Evolutionary conservation across 495 filamentous ascomycete species (phyloP), one percentile per base, ranked within the genome.

Genomic region (Tetracladium setigerum): DNA sequence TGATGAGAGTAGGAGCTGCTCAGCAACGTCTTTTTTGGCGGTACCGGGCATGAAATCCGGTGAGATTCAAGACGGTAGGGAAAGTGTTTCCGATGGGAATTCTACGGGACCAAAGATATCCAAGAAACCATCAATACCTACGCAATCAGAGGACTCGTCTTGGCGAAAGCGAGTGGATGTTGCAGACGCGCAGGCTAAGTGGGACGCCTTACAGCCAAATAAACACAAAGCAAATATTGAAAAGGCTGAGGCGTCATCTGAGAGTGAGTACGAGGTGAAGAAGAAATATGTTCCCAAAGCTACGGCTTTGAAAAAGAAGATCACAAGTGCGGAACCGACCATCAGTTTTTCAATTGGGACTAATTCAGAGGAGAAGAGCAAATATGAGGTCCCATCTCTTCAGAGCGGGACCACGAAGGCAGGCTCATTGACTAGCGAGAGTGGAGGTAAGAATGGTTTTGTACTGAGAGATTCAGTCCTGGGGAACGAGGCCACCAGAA

Each of bases 261-360:
- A 37, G 76, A 84, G 38, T 78, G 84, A 42, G 86, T 83, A 0
- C 82, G 87, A 53, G 80, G 75, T 44, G 81, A 83, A 55, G 71
- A 77, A 17, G 77, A 81, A 18, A 50, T 45, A 35, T 47, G 30
- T 9, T 18, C 49, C 47, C 47, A 13, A 33, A 33, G 43, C 15
- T 24, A 36, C n/a, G 30, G 41, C 1, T 13, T 9, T 14, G 9
- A 19, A 31, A 1, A 18, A 31, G 15, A 30, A 38, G 46, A 42
- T 48, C 2, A n/a, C 34, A 37, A 32, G n/a, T 13, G 27, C 13
- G 1, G 9, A 45, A 24, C 15, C 38, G n/a, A 30, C 17, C 39
- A 46, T 63, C 38, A 19, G 43, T 18, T 36, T 32, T n/a, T 34
- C 49, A 35, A 49, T 22, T 37, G 41, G 39, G 33, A 60, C 55